Conservation (phyloP, 129 eudicot species). For the Gnaphalium uliginosum region DNA sequence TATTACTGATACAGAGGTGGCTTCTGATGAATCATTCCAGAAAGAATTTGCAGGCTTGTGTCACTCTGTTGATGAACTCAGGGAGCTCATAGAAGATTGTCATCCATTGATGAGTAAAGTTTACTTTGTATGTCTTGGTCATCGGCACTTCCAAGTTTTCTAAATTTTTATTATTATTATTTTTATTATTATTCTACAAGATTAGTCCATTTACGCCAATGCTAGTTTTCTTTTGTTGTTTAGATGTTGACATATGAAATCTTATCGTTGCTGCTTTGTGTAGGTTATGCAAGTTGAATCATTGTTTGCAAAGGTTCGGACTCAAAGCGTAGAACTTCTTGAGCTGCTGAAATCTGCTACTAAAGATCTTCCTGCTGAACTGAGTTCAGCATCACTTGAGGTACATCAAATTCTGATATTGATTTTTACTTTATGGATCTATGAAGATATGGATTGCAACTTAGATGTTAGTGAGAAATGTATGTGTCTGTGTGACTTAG, state of each 20-base stretch:
- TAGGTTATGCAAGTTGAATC: constrained; percentile 90
- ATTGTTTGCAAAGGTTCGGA: constrained; percentile 44
- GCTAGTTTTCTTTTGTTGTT: neutral
- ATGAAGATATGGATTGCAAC: neutral
- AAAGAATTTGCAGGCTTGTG: constrained; percentile 52
- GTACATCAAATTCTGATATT: constrained; percentile 33
- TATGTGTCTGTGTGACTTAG: neutral
- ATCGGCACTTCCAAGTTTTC: neutral
- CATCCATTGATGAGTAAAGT: constrained; percentile 86
- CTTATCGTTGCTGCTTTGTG: constrained; percentile 26
- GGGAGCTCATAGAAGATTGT: constrained; percentile 66
- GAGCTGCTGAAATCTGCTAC: constrained; percentile 61
- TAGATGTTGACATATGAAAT: constrained; percentile 2
- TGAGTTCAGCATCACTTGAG: constrained; percentile 74
- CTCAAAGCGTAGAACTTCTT: constrained; percentile 56
- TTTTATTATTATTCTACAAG: neutral
- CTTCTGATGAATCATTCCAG: constrained; percentile 64
- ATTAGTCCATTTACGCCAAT: neutral
- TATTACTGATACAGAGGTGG: constrained; percentile 49
- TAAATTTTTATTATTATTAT: neutral
- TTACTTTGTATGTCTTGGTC: constrained; percentile 65
- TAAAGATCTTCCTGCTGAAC: constrained; percentile 50
- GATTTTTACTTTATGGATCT: neutral
- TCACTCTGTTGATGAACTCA: constrained; percentile 62
- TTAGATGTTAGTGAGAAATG: neutral